Conservation (phyloP, 371 early-diverging fungal species). For the Saksenaea oblongispora region DNA sequence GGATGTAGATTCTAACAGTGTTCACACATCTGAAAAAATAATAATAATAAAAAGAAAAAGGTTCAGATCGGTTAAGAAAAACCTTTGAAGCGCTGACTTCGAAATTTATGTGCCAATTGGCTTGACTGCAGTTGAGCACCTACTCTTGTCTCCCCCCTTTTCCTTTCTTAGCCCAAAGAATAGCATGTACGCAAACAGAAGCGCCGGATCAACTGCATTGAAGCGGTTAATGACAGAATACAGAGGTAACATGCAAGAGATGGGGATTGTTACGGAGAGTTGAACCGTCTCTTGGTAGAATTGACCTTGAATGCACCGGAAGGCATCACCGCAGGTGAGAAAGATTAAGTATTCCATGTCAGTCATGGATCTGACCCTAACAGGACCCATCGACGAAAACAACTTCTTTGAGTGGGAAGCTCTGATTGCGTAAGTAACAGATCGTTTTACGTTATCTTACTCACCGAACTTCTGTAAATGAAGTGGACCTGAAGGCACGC, state of each 20-base stretch:
- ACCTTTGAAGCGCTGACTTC: no score
- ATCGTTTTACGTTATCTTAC: neutral
- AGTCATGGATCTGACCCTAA: neutral
- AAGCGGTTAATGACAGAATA: slow-evolving; percentile 98
- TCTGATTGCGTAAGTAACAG: slow-evolving; percentile 75
- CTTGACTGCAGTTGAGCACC: neutral
- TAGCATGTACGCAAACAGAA: slow-evolving; percentile 42
- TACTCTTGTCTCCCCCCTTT: neutral
- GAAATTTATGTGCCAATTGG: no score
- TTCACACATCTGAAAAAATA: no score
- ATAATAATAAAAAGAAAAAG: no score
- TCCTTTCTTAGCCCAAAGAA: neutral
- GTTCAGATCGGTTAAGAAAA: no score
- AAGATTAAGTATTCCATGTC: neutral
- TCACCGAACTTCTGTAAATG: slow-evolving; percentile 6
- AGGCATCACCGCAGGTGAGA: slow-evolving; percentile 90
- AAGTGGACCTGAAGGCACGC: slow-evolving; percentile 93
- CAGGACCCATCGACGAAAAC: slow-evolving; percentile 88
- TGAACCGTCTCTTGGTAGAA: slow-evolving; percentile 55
- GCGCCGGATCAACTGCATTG: slow-evolving; percentile 76
- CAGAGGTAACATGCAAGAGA: slow-evolving; percentile 57
- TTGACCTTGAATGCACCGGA: slow-evolving; percentile 94
- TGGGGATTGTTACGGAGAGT: neutral
- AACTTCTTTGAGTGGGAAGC: slow-evolving; percentile 98
- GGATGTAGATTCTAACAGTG: no score